phyloP scores from a whole-genome alignment of 2,329 filamentous ascomycete species.

The Claviceps quebecensis region DNA sequence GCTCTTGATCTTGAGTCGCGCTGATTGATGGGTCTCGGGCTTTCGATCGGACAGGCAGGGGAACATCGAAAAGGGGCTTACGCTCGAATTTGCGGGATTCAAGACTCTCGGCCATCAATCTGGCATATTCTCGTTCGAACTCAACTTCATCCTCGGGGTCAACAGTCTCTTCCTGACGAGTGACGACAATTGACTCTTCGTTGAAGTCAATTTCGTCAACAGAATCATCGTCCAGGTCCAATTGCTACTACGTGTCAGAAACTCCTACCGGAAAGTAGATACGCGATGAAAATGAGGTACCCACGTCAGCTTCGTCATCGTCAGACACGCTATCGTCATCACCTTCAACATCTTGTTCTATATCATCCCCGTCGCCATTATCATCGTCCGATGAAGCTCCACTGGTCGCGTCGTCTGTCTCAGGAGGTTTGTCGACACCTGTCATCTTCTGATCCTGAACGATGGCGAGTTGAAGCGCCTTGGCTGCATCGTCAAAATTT shows the following conservation, averaged over 20 bases:
- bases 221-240: slow-evolving; percentile 36
- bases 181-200: slow-evolving; percentile 85
- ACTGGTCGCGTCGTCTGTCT: slow-evolving; percentile 60
- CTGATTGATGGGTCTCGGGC: slow-evolving; percentile 40
- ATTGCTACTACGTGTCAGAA: slow-evolving; percentile 7
- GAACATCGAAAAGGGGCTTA: slow-evolving; percentile 90
- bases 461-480: slow-evolving; percentile 75
- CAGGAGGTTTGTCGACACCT: slow-evolving; percentile 52
- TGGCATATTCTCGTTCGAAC: slow-evolving; percentile 94
- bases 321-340: slow-evolving; percentile 45
- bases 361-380: slow-evolving; percentile 51
- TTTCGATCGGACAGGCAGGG: slow-evolving; percentile 72
- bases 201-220: slow-evolving; percentile 51
- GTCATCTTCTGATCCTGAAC: slow-evolving; percentile 76
- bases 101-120: slow-evolving; percentile 94
- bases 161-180: slow-evolving; percentile 74
- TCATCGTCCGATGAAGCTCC: slow-evolving; percentile 65
- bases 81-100: slow-evolving; percentile 94
- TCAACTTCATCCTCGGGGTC: slow-evolving; percentile 93
- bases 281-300: slow-evolving; percentile 5
- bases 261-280: neutral
- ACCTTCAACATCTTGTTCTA: slow-evolving; percentile 44
- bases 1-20: slow-evolving; percentile 14
- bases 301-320: slow-evolving; percentile 46
- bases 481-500: slow-evolving; percentile 68